Base-by-base conservation (phyloP, 1,139 yeast species). In the Sugiyamaella neomexicana region DNA sequence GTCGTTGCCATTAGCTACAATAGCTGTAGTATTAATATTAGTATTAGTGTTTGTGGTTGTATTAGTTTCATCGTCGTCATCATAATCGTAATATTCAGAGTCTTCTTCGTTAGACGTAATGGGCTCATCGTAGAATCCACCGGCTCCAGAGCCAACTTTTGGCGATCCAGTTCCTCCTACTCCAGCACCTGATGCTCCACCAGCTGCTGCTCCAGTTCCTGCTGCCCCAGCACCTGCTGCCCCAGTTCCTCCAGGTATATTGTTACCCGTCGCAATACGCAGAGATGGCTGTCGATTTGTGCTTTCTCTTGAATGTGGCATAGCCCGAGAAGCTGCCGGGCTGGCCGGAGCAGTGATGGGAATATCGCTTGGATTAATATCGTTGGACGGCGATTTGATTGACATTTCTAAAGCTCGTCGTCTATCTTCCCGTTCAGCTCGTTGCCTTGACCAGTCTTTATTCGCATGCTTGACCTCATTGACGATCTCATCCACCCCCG, bases 371-470 rank as follows among this genome's bases (percentile, higher is more conserved):
- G 57, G 15, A 40, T 39, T 53, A 17, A 37, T 32, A 15, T 38
- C 51, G 27, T 8, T 47, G 1, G 58, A 42, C 6, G 64, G 56
- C 13, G 59, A 53, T 37, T 50, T 46, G 16, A 62, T 59, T 5
- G 68, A 59, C 39, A 68, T 56, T 55, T 72, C 75, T 36, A 75
- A 61, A 15, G 70, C 69, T 8, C 76, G 62, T 2, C 78, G 63
- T 20, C 63, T 61, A 20, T 69, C 72, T 53, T 74, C 75, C 6
- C 76, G 65, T 43, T 73, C 78, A 1, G 74, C 64, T n/a, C 78
- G 69, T 46, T 71, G 71, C 15, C 70, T 58, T 9, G 67, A 64
- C 76, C 77, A 74, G 47, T 72, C 76, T 52, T 69, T 70, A 45
- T 65, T 65, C 1, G 73, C 74, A 17, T 65, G 66, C 45, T 66